Base-by-base conservation (phyloP, 148 eudicot genomes). In the Vaccinium myrtillus region DNA sequence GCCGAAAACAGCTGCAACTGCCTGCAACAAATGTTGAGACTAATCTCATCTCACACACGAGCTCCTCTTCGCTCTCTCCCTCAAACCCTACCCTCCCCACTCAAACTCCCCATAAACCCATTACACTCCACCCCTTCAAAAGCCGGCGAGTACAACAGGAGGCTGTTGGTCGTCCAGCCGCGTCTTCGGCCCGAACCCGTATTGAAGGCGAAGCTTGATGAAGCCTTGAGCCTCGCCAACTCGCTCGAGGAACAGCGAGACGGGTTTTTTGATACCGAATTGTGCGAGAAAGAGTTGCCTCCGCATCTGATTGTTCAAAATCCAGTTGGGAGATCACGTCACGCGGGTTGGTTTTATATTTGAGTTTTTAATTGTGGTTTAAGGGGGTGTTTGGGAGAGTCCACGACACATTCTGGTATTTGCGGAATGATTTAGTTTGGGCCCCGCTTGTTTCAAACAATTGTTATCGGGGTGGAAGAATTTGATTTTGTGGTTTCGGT, bases 181-280 rank as follows among this genome's bases (percentile, higher is more conserved):
- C 89, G 95, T 73, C 75, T 93, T 50, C 90, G 94, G 12, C 97
- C 94, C 32, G 86, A 88, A 9, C 15, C 87, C 53, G 69, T 85
- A 8, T 74, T 96, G 86, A 75, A 89, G 63, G 75, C 90, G 18
- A 96, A 94, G 90, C 97, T 96, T n/a, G 89, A 88, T 8, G 99
- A 96, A 75, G 99, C 99, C 14, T 88, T 94, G 49, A 96, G 91
- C 85, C 90, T 96, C 2, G 99, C 99, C 4, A 96, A 94, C 86
- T 96, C 99, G 2, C 94, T 96, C 43, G 98, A 94, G 46, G 90
- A 94, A 55, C 98, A 90, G 84, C 82, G 99, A 15, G 96, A 94
- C 87, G 98, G 93, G 1, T 85, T 51, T n/a, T 93, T 93, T 32
- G 85, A 81, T 50, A 84, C 93, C n/a, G 92, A 96, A 49, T 86